Conservation (phyloP, 1,284 basidiomycete species). For the Mrakiaceae sp. region DNA sequence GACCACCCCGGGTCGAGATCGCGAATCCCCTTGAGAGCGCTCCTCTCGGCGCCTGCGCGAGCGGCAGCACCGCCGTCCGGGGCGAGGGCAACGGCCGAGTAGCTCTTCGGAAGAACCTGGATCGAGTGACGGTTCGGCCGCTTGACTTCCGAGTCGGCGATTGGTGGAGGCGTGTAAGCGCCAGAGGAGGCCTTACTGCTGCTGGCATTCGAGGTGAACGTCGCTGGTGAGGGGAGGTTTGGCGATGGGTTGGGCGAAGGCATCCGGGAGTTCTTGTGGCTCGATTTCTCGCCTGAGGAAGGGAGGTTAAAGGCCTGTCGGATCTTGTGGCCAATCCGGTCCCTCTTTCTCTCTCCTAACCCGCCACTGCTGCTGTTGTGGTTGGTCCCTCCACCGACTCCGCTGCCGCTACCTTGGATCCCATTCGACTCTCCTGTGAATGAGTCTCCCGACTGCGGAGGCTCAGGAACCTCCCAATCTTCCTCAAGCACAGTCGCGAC, state of each 20-base stretch:
- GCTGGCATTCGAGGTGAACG: background rate
- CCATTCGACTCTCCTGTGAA: background rate
- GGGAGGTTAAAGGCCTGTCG: constrained; percentile 8
- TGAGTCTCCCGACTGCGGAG: too few species aligned
- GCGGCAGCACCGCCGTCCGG: background rate
- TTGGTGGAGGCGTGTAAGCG: background rate
- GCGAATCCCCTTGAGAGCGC: constrained; percentile 5
- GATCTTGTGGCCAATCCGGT: constrained; percentile 12
- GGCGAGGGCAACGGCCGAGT: background rate
- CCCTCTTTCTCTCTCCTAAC: constrained; percentile 11
- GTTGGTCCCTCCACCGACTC: background rate
- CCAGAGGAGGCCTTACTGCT: background rate
- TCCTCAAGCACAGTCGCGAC: constrained; percentile 7
- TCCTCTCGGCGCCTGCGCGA: background rate
- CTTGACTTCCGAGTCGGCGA: background rate
- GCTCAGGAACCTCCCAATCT: background rate
- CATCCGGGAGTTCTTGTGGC: background rate
- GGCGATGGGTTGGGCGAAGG: background rate
- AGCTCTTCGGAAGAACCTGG: constrained; percentile 12
- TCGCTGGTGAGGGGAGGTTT: background rate
- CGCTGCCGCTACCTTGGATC: background rate
- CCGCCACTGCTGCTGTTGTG: too few species aligned
- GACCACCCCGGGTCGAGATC: constrained; percentile 6
- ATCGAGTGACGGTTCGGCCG: constrained; percentile 12
- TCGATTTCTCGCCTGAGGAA: background rate